Conservation (phyloP, 2,329 filamentous ascomycete genomes). For the Plenodomus biglobosus region DNA sequence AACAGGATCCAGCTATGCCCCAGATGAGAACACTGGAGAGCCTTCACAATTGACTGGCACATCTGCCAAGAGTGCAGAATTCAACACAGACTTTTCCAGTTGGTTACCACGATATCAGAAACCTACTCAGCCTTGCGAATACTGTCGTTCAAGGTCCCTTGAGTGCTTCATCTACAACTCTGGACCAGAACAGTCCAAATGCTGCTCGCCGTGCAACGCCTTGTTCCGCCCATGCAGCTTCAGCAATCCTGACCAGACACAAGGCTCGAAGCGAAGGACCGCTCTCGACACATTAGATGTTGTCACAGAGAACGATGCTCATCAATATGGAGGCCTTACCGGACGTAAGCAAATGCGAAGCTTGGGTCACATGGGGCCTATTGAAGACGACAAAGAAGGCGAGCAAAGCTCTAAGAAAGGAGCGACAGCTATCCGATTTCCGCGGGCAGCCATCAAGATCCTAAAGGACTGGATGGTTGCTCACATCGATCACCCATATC, state of each 20-base stretch:
- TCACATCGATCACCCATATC: slow-evolving; percentile 82
- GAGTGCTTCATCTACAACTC: slow-evolving; percentile 50
- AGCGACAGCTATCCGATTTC: slow-evolving; percentile 59
- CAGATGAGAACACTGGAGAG: slow-evolving; percentile 4
- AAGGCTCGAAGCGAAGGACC: slow-evolving; percentile 35
- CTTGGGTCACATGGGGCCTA: slow-evolving; percentile 40
- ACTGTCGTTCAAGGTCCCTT: slow-evolving; percentile 51
- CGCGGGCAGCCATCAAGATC: slow-evolving; percentile 74
- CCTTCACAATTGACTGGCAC: slow-evolving; percentile 6
- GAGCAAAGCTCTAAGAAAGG: slow-evolving; percentile 37
- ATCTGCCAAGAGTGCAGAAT: slow-evolving; percentile 24
- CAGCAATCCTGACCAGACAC: slow-evolving; percentile 39
- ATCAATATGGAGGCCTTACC: slow-evolving; percentile 37
- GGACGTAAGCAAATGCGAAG: slow-evolving; percentile 44
- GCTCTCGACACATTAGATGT: slow-evolving; percentile 52
- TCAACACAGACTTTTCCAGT: slow-evolving; percentile 48
- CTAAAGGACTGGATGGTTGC: slow-evolving; percentile 82
- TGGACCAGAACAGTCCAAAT: slow-evolving; percentile 44
- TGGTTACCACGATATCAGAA: slow-evolving; percentile 53
- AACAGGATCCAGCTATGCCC: slow-evolving; percentile 6
- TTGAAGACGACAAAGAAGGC: slow-evolving; percentile 34
- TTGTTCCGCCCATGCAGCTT: slow-evolving; percentile 54
- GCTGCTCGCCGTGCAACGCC: slow-evolving; percentile 49
- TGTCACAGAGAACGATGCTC: slow-evolving; percentile 47
- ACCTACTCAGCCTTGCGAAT: slow-evolving; percentile 50